Percentiles rank a stretch among this genome's conserved stretches.
Evolutionary conservation across 768 basidiomycete genomes (phyloP).

Genomic region (Tricholoma sp.): DNA sequence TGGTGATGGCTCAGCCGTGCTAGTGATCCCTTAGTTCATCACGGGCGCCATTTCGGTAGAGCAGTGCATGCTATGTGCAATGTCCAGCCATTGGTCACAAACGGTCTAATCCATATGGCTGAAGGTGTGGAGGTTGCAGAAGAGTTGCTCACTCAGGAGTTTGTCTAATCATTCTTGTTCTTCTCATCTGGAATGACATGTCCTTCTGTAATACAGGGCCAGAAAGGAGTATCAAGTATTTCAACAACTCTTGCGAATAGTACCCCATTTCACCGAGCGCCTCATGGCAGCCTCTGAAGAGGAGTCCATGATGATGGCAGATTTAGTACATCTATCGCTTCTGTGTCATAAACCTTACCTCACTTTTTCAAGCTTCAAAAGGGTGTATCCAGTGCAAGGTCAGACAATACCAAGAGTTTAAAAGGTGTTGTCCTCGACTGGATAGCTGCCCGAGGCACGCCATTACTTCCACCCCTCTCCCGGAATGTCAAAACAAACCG

Average conservation of each 20-base stretch:
- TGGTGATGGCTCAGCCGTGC: not conserved
- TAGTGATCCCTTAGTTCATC: constrained; percentile 11
- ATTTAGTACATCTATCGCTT: not conserved
- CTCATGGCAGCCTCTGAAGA: not conserved
- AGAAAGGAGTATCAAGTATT: not conserved
- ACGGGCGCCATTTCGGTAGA: constrained; percentile 16
- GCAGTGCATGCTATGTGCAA: constrained; percentile 10
- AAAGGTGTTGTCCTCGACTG: constrained; percentile 19
- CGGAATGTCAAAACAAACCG: constrained; percentile 5
- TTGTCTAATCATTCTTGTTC: not conserved
- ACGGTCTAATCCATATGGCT: constrained; percentile 4
- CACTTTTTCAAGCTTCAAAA: constrained; percentile 16
- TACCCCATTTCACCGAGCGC: not conserved
- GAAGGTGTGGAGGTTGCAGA: not conserved
- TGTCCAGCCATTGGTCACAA: constrained; percentile 14
- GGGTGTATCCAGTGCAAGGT: constrained; percentile 14
- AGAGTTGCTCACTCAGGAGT: not conserved
- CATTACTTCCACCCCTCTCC: constrained; percentile 7
- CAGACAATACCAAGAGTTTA: constrained; percentile 14
- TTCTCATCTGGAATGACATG: not conserved
- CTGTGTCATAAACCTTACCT: not conserved
- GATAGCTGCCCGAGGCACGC: constrained; percentile 16
- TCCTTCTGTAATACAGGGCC: not conserved
- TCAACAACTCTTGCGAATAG: not conserved
- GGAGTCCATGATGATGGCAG: not conserved